Evolutionary conservation across 495 filamentous ascomycete genomes (phyloP).

Genomic region (Sphaerosporella brunnea): DNA sequence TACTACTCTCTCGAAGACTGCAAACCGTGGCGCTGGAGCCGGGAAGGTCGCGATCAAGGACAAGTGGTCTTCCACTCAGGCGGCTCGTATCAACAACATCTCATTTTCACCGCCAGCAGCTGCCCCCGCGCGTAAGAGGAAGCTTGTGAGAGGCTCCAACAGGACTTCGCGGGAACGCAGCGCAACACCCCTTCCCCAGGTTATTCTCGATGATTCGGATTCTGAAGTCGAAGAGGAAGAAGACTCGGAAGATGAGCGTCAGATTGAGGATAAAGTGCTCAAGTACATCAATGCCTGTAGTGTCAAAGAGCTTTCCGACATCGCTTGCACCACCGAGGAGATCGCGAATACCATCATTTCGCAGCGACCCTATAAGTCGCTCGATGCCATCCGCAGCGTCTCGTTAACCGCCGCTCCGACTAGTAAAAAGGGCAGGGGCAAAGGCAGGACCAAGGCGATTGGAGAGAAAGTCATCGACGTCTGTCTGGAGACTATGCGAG

Average conservation of each 20-base stretch:
- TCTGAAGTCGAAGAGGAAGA: constrained; percentile 33
- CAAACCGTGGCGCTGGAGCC: constrained; percentile 22
- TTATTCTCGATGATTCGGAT: constrained; percentile 40
- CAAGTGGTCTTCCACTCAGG: constrained; percentile 31
- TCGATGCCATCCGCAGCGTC: constrained; percentile 48
- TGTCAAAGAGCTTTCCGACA: constrained; percentile 52
- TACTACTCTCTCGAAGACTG: constrained; percentile 20
- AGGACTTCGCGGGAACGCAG: constrained; percentile 22
- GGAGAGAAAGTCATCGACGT: constrained; percentile 58
- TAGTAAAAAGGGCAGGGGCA: constrained; percentile 29
- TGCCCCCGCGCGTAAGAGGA: constrained; percentile 20
- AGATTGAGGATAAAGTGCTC: constrained; percentile 43
- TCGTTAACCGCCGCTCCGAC: constrained; percentile 25
- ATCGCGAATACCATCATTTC: constrained; percentile 46
- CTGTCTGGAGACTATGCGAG: constrained; percentile 52
- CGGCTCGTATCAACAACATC: constrained; percentile 27
- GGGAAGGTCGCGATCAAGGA: constrained; percentile 24
- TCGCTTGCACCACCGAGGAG: constrained; percentile 51
- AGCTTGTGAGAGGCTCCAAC: constrained; percentile 17
- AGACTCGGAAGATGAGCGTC: constrained; percentile 26
- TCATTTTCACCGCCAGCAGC: constrained; percentile 17
- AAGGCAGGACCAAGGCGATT: constrained; percentile 36
- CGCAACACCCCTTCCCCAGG: constrained; percentile 13
- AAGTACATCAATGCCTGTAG: constrained; percentile 70
- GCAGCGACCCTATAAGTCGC: constrained; percentile 46